Conservation (phyloP, 257 asterid species). For the Ehretia macrophylla region DNA sequence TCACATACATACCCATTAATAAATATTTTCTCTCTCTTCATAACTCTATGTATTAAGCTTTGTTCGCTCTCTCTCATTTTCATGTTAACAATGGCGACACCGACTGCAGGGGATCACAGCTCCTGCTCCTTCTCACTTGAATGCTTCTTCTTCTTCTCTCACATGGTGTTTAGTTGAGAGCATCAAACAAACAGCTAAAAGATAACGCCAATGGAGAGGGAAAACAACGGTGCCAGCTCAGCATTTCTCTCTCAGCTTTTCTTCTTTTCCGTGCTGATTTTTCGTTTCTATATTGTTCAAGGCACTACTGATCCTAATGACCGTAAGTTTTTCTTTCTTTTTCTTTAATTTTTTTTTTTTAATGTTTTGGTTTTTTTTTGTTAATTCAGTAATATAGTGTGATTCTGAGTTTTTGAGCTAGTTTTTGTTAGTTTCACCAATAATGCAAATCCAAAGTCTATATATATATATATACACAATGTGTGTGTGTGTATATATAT, state of each 20-base stretch:
- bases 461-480: too few relatives aligned
- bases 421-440: too few relatives aligned
- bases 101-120: slow-evolving; percentile 28
- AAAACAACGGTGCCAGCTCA: slow-evolving; percentile 9
- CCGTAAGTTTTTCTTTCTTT: slow-evolving; percentile 30
- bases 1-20: too few relatives aligned
- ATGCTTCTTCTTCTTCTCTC: slow-evolving; percentile 8
- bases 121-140: slow-evolving; percentile 13
- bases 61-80: slow-evolving; percentile 52
- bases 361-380: background rate
- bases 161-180: too few relatives aligned
- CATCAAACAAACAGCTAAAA: too few relatives aligned
- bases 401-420: too few relatives aligned
- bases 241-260: slow-evolving; percentile 1
- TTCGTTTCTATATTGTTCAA: slow-evolving; percentile 20
- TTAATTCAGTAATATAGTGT: background rate
- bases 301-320: slow-evolving; percentile 70
- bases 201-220: background rate
- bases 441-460: too few relatives aligned
- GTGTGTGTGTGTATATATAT: too few relatives aligned
- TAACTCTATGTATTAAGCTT: slow-evolving; percentile 20
- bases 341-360: background rate
- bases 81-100: slow-evolving; percentile 56
- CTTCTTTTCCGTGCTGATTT: slow-evolving; percentile 29
- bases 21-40: slow-evolving; percentile 30